These are phyloP conservation scores for Nakaseomyces delphensis DNA, from an alignment of 1,139 yeast genomes.

Conservation along the genomic window DNA sequence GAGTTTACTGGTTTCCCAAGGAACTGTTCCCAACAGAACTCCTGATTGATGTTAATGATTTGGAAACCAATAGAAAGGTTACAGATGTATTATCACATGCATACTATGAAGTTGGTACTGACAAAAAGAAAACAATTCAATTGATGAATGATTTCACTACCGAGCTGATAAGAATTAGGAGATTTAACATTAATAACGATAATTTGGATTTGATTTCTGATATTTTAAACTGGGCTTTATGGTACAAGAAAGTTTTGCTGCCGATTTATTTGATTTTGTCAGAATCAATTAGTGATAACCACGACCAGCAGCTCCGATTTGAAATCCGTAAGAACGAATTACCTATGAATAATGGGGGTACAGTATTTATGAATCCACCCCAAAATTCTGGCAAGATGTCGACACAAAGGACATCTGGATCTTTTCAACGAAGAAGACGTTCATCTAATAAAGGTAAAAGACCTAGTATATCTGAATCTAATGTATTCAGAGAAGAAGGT, in stretches of 20 bases:
- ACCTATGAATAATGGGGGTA: neutral
- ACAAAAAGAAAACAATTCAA: slow-evolving; percentile 14
- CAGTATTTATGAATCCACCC: slow-evolving; percentile 1
- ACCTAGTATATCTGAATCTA: slow-evolving; percentile 27
- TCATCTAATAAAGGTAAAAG: slow-evolving; percentile 24
- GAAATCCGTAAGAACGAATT: slow-evolving; percentile 1
- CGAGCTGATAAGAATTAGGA: slow-evolving; percentile 19
- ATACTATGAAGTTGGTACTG: slow-evolving; percentile 3
- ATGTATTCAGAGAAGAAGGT: slow-evolving; percentile 30
- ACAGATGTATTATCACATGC: slow-evolving; percentile 7
- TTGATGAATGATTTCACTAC: slow-evolving; percentile 28
- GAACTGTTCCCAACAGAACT: slow-evolving; percentile 23
- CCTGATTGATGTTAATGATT: slow-evolving; percentile 10
- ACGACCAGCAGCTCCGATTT: slow-evolving; percentile 1
- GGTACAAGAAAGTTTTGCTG: slow-evolving; percentile 24
- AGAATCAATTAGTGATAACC: neutral
- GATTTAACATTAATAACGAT: slow-evolving; percentile 27
- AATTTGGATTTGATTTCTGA: slow-evolving; percentile 24
- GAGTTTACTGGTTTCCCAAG: slow-evolving; percentile 22
- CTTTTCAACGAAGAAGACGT: slow-evolving; percentile 18
- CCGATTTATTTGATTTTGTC: slow-evolving; percentile 14
- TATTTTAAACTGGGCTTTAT: slow-evolving; percentile 25
- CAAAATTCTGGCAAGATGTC: slow-evolving; percentile 9
- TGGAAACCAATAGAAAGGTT: slow-evolving; percentile 5
- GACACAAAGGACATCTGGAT: slow-evolving; percentile 5